phyloP scores from a whole-genome alignment of 1,139 yeast genomes.

The Geotrichum restrictum region DNA sequence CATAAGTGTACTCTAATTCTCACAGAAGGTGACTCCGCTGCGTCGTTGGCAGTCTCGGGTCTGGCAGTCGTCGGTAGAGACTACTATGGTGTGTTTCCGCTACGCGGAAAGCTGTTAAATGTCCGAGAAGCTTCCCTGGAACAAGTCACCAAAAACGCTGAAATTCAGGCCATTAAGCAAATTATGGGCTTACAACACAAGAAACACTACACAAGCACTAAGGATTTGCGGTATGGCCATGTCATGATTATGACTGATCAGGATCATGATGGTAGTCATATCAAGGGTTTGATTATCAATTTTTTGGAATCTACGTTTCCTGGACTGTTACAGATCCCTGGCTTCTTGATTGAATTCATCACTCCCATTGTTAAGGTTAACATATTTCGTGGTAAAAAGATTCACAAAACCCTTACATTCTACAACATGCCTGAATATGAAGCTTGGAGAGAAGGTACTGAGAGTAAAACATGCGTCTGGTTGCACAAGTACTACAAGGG shows the following conservation, averaged over 20 bases:
- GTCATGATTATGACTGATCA: slow-evolving; percentile 99
- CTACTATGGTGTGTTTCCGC: slow-evolving; percentile 90
- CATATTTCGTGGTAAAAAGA: slow-evolving; percentile 60
- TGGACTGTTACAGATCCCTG: slow-evolving; percentile 85
- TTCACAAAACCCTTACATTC: slow-evolving; percentile 59
- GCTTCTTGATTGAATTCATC: slow-evolving; percentile 86
- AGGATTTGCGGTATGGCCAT: slow-evolving; percentile 86
- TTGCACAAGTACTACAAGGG: slow-evolving; percentile 96
- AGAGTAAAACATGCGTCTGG: slow-evolving; percentile 76
- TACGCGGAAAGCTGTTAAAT: slow-evolving; percentile 89
- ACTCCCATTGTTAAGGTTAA: slow-evolving; percentile 96
- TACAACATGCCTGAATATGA: slow-evolving; percentile 97
- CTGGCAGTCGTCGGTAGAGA: slow-evolving; percentile 94
- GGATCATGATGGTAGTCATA: slow-evolving; percentile 99
- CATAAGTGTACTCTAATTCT: slow-evolving; percentile 85
- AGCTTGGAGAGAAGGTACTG: slow-evolving; percentile 83
- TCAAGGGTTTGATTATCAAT: slow-evolving; percentile 91
- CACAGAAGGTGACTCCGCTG: slow-evolving; percentile 98
- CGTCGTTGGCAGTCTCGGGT: slow-evolving; percentile 89
- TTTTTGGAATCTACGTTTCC: slow-evolving; percentile 93
- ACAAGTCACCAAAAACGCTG: slow-evolving; percentile 86
- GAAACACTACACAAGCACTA: slow-evolving; percentile 70
- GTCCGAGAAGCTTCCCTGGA: slow-evolving; percentile 96
- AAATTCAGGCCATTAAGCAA: slow-evolving; percentile 91
- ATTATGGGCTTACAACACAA: slow-evolving; percentile 95